phyloP scores from a whole-genome alignment of 495 filamentous ascomycete genomes.

The Staphylotrichum longicolle region DNA sequence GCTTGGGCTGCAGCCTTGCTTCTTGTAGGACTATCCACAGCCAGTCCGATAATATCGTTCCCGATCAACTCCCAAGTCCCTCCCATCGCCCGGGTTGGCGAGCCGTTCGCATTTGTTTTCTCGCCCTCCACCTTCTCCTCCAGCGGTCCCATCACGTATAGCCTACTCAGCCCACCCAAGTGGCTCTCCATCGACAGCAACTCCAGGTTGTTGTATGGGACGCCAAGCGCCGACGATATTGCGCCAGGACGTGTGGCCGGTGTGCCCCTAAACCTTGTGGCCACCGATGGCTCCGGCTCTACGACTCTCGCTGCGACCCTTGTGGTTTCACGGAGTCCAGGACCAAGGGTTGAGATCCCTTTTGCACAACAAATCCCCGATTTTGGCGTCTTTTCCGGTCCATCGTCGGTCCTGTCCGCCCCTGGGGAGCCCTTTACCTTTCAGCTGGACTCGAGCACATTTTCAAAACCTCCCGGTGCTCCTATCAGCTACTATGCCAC shows the following conservation, averaged over 20 bases:
- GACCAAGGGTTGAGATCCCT: conserved; percentile 37
- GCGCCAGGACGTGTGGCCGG: conserved; percentile 48
- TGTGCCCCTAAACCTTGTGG: conserved; percentile 55
- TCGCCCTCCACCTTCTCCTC: conserved; percentile 66
- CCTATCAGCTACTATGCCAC: conserved; percentile 68
- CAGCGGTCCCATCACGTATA: conserved; percentile 55
- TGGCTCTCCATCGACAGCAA: conserved; percentile 69
- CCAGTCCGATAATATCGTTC: conserved; percentile 55
- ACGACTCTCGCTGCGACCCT: conserved; percentile 59
- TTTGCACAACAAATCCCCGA: conserved; percentile 38
- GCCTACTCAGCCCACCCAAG: conserved; percentile 57
- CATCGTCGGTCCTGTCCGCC: conserved; percentile 38
- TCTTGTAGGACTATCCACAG: conserved; percentile 33
- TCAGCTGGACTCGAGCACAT: conserved; percentile 40
- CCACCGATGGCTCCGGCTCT: conserved; percentile 58
- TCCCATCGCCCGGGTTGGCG: conserved; percentile 63
- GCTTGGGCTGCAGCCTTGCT: conserved; percentile 20
- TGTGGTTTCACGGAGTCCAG: conserved; percentile 55
- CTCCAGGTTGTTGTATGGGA: conserved; percentile 62
- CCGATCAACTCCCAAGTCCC: conserved; percentile 77
- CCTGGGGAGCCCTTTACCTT: conserved; percentile 42
- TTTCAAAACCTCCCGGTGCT: conserved; percentile 30
- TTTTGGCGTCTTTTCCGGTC: conserved; percentile 44
- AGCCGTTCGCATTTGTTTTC: conserved; percentile 66
- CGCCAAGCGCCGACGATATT: conserved; percentile 55